Evolutionary conservation across 2,329 filamentous ascomycete genomes (phyloP), one percentile per base, ranked within the genome.

Genomic region (Neopestalotiopsis rosae): DNA sequence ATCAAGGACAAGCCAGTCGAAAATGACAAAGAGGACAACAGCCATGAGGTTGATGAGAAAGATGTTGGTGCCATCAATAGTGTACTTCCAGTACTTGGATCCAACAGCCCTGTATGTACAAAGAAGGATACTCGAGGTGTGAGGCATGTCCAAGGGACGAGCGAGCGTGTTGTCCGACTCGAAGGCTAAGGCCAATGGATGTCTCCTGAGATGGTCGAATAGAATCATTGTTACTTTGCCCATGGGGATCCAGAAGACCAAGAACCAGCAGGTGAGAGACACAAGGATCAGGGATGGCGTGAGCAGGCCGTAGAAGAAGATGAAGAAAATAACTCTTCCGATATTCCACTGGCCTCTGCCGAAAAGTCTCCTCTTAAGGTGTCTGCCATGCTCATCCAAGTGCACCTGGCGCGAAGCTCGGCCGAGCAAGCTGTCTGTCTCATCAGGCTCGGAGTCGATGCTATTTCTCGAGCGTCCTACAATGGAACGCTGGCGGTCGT

Each of bases 201-300:
- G 96, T 61, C 96, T 92, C 67, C 95, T 91, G 30, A 99, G 88
- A 79, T 99, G 97, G 80, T 95, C 91, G 78, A 97, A 93, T 14
- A 99, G 85, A 68, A 98, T 89, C 71, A 95, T 88, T 2, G 94
- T 97, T 56, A 97, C 93, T 79, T 97, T 97, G 75, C 95, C 97
- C 96, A 99, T 99, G 9, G 96, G 97, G 67, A 99, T 99, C 85
- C 91, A 95, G 83, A 99, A 99, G 69, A 99, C 96, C 73, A 98
- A 81, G 77, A 99, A 91, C 95, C 95, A 99, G 83, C 96, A 99
- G 69, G 97, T 88, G 32, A 89, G 89, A 9, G 94, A 97, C 45
- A 96, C 94, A 58, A 97, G 76, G 74, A 98, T 91, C 72, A 98
- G 87, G 24, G 93, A 89, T 1, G 96, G 96, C 3, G 93, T 94